A percentile compares a stretch with the other conserved stretches of the same genome.
These are phyloP conservation scores for Ophiocordyceps robertsii DNA, from an alignment of 2,329 filamentous ascomycete species.

Conservation along the genomic window DNA sequence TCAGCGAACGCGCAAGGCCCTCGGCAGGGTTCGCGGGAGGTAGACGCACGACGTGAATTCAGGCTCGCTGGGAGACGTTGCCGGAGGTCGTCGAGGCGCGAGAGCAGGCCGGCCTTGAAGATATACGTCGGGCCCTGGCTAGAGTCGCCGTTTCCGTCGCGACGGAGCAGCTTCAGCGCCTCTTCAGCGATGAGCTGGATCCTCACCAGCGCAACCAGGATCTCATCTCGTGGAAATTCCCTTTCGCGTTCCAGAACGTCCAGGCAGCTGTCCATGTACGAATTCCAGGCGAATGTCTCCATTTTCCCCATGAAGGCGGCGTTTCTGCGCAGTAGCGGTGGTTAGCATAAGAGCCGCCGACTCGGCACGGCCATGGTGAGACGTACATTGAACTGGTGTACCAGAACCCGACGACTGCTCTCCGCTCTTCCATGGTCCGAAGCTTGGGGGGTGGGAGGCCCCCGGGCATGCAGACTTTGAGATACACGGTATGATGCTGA, in stretches of 20 bases:
- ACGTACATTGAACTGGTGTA: constrained; percentile 22
- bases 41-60: constrained; percentile 14
- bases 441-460: constrained; percentile 12
- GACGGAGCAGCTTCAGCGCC: constrained; percentile 16
- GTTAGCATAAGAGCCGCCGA: not conserved
- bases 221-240: constrained; percentile 33
- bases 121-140: constrained; percentile 17
- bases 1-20: not conserved
- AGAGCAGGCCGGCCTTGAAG: constrained; percentile 16
- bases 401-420: constrained; percentile 35
- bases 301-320: constrained; percentile 28
- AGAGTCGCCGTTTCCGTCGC: constrained; percentile 14
- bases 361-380: not conserved
- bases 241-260: constrained; percentile 27
- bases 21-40: too few species aligned
- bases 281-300: constrained; percentile 41
- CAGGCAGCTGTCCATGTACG: constrained; percentile 45
- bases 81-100: constrained; percentile 13
- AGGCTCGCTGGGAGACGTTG: constrained; percentile 10
- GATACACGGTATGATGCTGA: constrained; percentile 19
- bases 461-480: constrained; percentile 19
- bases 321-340: constrained; percentile 10
- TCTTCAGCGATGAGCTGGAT: constrained; percentile 28
- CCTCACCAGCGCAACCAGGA: constrained; percentile 24
- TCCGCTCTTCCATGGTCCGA: constrained; percentile 34